Evolutionary conservation across 129 eudicot species (phyloP).

Genomic region (Scalesia atractyloides): DNA sequence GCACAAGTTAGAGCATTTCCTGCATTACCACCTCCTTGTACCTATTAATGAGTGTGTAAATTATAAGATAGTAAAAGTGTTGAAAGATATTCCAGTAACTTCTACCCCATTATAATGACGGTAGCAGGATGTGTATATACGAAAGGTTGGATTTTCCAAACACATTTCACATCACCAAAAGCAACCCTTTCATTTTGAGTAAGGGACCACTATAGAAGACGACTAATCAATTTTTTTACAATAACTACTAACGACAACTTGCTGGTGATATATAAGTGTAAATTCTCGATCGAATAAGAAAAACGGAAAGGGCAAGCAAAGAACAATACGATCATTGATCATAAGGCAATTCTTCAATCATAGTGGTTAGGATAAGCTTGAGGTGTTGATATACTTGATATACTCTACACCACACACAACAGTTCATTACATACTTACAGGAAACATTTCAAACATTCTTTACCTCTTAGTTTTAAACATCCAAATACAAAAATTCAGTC

Average conservation of each 20-base stretch:
- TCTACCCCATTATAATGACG: not conserved
- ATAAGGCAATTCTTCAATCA: slow-evolving; percentile 7
- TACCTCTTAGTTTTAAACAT: not conserved
- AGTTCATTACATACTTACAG: not conserved
- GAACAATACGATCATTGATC: slow-evolving; percentile 13
- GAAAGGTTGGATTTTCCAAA: not conserved
- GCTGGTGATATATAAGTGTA: not conserved
- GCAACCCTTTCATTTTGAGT: slow-evolving; percentile 10
- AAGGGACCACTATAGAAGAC: slow-evolving; percentile 4
- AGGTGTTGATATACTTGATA: slow-evolving; percentile 1
- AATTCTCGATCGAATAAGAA: not conserved
- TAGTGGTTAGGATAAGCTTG: not conserved
- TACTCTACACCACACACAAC: not conserved
- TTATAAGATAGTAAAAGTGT: not conserved
- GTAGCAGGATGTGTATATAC: slow-evolving; percentile 10
- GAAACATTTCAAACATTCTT: not conserved
- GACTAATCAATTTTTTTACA: not conserved
- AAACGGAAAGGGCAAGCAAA: not conserved
- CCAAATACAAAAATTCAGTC: not conserved
- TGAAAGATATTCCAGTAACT: not conserved
- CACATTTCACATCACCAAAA: slow-evolving; percentile 13
- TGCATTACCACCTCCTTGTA: slow-evolving; percentile 98
- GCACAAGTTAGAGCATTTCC: slow-evolving; percentile 96
- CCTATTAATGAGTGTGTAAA: slow-evolving; percentile 35
- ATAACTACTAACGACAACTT: not conserved